phyloP scores from a whole-genome alignment of 2,329 filamentous ascomycete species.

The Fusarium buharicum region DNA sequence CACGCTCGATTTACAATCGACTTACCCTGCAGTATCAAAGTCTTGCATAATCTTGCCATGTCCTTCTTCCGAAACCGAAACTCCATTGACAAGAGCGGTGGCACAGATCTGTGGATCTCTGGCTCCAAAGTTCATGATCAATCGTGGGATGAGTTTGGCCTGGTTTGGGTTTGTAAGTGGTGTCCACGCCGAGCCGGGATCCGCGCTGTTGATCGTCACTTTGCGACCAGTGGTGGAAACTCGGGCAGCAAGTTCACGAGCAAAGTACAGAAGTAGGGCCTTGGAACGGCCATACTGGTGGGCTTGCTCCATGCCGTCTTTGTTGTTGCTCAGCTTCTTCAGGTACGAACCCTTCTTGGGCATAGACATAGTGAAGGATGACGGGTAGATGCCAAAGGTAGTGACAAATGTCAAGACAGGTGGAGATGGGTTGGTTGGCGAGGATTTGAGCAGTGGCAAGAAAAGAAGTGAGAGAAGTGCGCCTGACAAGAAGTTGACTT shows the following conservation, averaged over 20 bases:
- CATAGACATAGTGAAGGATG: slow-evolving; percentile 51
- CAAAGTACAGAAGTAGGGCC: slow-evolving; percentile 51
- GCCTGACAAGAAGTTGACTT: slow-evolving; percentile 52
- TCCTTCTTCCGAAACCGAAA: slow-evolving; percentile 45
- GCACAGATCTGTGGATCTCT: slow-evolving; percentile 51
- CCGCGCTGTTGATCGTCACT: slow-evolving; percentile 53
- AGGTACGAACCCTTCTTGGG: slow-evolving; percentile 50
- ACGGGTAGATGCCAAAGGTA: slow-evolving; percentile 52
- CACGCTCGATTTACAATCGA: not conserved
- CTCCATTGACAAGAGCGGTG: slow-evolving; percentile 53
- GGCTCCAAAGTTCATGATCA: slow-evolving; percentile 53
- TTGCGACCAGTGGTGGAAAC: slow-evolving; percentile 39
- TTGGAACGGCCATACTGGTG: slow-evolving; percentile 55
- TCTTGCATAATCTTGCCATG: slow-evolving; percentile 54
- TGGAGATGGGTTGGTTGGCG: slow-evolving; percentile 46
- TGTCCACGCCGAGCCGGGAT: slow-evolving; percentile 54
- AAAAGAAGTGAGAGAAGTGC: slow-evolving; percentile 50
- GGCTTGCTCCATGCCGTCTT: slow-evolving; percentile 50
- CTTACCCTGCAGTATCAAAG: slow-evolving; percentile 50
- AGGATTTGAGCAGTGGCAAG: slow-evolving; percentile 49
- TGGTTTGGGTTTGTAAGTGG: slow-evolving; percentile 52
- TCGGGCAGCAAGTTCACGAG: slow-evolving; percentile 50
- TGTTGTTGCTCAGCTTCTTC: slow-evolving; percentile 51
- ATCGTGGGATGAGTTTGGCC: slow-evolving; percentile 49
- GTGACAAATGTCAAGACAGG: slow-evolving; percentile 54